phyloP scores from a whole-genome alignment of 164 flowering plant species.

The Aristolochia fimbriata region DNA sequence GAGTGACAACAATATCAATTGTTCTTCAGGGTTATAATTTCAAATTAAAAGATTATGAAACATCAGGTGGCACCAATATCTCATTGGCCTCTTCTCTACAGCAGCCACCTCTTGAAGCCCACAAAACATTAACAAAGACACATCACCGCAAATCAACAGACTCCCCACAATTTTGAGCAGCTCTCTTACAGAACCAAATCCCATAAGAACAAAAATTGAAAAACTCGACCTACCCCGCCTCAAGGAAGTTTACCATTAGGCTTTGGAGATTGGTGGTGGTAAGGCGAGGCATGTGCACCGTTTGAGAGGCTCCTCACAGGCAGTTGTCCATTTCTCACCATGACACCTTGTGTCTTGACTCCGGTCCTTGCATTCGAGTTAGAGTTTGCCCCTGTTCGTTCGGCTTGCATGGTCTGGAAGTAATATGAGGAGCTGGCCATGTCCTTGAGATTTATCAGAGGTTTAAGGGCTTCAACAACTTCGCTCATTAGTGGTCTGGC shows the following conservation, averaged over 20 bases:
- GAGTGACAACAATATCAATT: not conserved
- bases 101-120: not conserved
- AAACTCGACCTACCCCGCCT: slow-evolving; percentile 3
- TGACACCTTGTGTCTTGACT: slow-evolving; percentile 20
- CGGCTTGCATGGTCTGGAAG: slow-evolving; percentile 62
- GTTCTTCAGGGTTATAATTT: slow-evolving; percentile 6
- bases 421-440: slow-evolving; percentile 80
- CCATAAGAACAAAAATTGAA: slow-evolving; percentile 3
- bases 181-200: slow-evolving; percentile 4
- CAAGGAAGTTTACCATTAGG: slow-evolving; percentile 36
- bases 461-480: slow-evolving; percentile 64
- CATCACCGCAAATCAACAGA: not conserved
- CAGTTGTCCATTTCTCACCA: slow-evolving; percentile 37
- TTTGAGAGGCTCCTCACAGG: slow-evolving; percentile 44
- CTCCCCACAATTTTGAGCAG: not conserved
- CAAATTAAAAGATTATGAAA: slow-evolving; percentile 4
- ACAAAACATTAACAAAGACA: slow-evolving; percentile 1
- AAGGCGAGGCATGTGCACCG: slow-evolving; percentile 50
- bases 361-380: slow-evolving; percentile 41
- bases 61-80: slow-evolving; percentile 1
- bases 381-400: slow-evolving; percentile 43
- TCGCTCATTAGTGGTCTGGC: slow-evolving; percentile 74
- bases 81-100: not conserved
- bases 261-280: slow-evolving; percentile 40
- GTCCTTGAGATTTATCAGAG: slow-evolving; percentile 69